Evolutionary conservation across 148 eudicot species (phyloP).

Genomic region (Camellia lanceoleosa): DNA sequence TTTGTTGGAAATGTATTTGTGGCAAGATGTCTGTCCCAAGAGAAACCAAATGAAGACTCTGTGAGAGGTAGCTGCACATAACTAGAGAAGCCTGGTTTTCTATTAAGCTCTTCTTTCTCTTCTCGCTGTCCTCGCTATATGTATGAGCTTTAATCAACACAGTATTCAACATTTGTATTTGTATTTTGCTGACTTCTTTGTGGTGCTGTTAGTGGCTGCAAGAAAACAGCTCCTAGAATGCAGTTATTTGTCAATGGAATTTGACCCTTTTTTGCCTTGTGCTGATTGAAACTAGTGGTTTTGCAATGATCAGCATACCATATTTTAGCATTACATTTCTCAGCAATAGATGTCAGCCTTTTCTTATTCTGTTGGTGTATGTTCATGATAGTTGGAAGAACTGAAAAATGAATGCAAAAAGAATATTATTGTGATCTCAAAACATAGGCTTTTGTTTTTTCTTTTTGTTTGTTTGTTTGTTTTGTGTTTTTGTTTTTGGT

Average conservation of each 20-base stretch:
- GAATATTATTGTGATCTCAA: background rate
- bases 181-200: background rate
- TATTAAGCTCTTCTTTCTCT: constrained; percentile 12
- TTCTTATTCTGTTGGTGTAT: background rate
- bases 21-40: constrained; percentile 67
- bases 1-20: constrained; percentile 66
- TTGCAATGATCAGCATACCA: background rate
- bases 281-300: background rate
- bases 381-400: background rate
- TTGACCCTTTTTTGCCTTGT: background rate
- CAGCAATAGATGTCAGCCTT: background rate
- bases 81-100: constrained; percentile 71
- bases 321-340: background rate
- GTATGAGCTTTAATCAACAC: background rate
- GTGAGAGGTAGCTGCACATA: constrained; percentile 74
- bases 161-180: background rate
- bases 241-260: background rate
- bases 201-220: background rate
- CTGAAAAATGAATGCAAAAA: background rate
- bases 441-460: background rate
- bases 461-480: too few species aligned
- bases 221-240: background rate
- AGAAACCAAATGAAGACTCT: constrained; percentile 61
- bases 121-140: background rate
- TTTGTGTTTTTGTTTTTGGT: background rate